Evolutionary conservation across 148 eudicot species (phyloP), one percentile per base, ranked within the genome.

Genomic region (Amaranthus palmeri): DNA sequence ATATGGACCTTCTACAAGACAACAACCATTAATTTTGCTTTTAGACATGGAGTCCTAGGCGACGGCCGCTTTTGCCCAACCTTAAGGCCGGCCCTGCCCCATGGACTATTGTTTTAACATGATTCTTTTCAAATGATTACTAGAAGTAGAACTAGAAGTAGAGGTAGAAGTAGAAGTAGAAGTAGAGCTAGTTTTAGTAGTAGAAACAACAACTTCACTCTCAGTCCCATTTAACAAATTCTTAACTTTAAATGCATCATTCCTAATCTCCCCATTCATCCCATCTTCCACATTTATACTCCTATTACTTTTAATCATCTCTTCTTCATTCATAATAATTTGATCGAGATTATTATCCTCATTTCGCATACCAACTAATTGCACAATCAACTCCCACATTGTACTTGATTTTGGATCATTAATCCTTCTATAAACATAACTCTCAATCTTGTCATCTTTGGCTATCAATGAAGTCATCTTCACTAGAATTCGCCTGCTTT

Each of bases 331-430:
- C 44, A 4, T 43, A 54, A 69, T 17, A 18, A 41, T 10, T 7
- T 15, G 61, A 60, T 75, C 50, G 9, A 73, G 10, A 51, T 49
- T 41, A 61, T 13, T 13, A 44, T 51, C 43, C 11, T 69, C 67
- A 3, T 68, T 52, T 52, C 68, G 83, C n/a, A 60, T 65, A 55
- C 67, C 72, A 49, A 80, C 8, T 8, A 80, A 65, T 52, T 76
- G 80, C 36, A 76, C 80, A 36, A 80, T 73, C 42, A 80, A 48
- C 59, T 76, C 69, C 83, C 83, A 80, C 73, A 80, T 80, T 17
- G 49, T 74, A 54, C 80, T 76, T 3, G 72, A 79, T 51, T 68
- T 80, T 6, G 80, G 79, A 43, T 80, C 77, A 45, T 76, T 25
- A 46, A 80, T 65, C 65, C 80, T 77, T 41, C 50, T 68, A 15